Conservation (phyloP, 2,329 filamentous ascomycete genomes). For the Venturia asperata region DNA sequence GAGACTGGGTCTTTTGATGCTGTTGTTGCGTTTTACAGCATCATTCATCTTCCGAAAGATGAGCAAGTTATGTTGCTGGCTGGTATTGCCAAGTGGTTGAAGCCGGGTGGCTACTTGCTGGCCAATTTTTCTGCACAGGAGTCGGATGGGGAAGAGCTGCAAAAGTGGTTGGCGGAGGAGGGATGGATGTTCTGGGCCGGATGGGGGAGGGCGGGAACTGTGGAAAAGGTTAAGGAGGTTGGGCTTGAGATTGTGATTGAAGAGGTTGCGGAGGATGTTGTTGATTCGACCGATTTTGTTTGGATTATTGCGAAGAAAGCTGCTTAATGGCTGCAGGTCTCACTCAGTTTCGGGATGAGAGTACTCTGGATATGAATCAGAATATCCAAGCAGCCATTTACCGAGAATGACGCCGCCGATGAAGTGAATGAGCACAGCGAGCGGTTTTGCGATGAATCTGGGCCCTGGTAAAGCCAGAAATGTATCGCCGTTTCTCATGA, state of each 20-base stretch:
- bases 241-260: conserved; percentile 26
- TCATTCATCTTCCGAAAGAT: conserved; percentile 48
- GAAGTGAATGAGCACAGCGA: conserved; percentile 12
- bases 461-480: conserved; percentile 13
- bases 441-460: not conserved
- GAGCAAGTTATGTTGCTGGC: conserved; percentile 44
- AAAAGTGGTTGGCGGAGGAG: conserved; percentile 30
- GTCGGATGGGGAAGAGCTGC: conserved; percentile 22
- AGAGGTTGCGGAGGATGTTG: conserved; percentile 23
- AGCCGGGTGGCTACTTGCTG: conserved; percentile 45
- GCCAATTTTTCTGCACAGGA: conserved; percentile 38
- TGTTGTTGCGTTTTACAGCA: conserved; percentile 47
- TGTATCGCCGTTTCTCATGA: conserved; percentile 7
- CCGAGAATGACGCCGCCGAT: conserved; percentile 11
- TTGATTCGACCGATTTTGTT: conserved; percentile 26
- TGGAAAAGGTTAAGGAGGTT: not conserved
- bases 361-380: conserved; percentile 15
- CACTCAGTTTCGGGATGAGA: not conserved
- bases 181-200: conserved; percentile 37
- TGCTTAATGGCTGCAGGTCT: conserved; percentile 7
- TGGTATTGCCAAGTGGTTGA: conserved; percentile 44
- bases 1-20: conserved; percentile 38
- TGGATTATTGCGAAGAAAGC: conserved; percentile 28
- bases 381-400: conserved; percentile 13
- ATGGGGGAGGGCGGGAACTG: conserved; percentile 32